Conservation (phyloP, 495 filamentous ascomycete species). For the Penicillium maclennaniae region DNA sequence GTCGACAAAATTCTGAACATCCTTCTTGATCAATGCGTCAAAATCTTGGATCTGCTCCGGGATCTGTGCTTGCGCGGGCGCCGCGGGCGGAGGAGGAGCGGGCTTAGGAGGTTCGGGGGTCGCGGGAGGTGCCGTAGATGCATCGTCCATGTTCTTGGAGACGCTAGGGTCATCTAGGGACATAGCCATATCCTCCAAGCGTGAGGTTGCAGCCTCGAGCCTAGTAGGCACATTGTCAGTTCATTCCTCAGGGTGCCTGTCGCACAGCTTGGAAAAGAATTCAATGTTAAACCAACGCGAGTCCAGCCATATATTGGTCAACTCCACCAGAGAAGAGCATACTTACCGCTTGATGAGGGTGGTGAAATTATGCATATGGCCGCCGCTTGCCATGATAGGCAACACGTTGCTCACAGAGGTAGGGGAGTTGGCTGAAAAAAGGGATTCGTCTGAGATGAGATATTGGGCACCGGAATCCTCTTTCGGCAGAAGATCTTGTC, state of each 20-base stretch:
- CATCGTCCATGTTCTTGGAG: slow-evolving; percentile 41
- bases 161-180: slow-evolving; percentile 56
- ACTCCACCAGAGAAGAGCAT: background rate
- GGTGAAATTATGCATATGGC: slow-evolving; percentile 91
- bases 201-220: slow-evolving; percentile 94
- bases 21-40: slow-evolving; percentile 69
- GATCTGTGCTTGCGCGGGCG: slow-evolving; percentile 53
- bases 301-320: background rate
- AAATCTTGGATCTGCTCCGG: slow-evolving; percentile 81
- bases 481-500: background rate
- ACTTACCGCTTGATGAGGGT: slow-evolving; percentile 96
- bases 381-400: slow-evolving; percentile 48
- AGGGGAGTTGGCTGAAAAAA: background rate
- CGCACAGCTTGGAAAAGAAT: background rate
- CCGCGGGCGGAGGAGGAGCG: slow-evolving; percentile 39
- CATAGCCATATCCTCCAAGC: slow-evolving; percentile 92
- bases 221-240: slow-evolving; percentile 47
- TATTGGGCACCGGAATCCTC: too few relatives aligned
- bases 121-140: slow-evolving; percentile 36
- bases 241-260: background rate
- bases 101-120: slow-evolving; percentile 38
- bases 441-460: background rate
- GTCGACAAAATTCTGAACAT: slow-evolving; percentile 74
- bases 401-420: slow-evolving; percentile 25
- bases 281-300: background rate